These are phyloP conservation scores for Geosmithia putterillii DNA, from an alignment of 2,329 filamentous ascomycete species.

Conservation along the genomic window DNA sequence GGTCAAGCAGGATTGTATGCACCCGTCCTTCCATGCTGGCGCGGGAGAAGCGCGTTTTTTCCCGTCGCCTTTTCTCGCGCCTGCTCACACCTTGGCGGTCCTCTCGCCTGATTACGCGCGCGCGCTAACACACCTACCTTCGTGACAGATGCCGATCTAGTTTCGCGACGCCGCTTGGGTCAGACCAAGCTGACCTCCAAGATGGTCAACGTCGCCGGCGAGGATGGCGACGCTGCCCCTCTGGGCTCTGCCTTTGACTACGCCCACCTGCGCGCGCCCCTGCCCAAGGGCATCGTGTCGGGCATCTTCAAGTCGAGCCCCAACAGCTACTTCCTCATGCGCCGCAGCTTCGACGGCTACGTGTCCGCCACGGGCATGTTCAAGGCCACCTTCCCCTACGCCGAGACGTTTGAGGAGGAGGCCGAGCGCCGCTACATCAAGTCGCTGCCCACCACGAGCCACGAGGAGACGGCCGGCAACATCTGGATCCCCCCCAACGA, in stretches of 20 bases:
- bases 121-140: conserved; percentile 10
- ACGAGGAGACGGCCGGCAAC: conserved; percentile 90
- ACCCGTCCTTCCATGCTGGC: not conserved
- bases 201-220: conserved; percentile 33
- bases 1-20: conserved; percentile 49
- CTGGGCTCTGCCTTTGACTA: conserved; percentile 86
- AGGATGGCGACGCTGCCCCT: conserved; percentile 50
- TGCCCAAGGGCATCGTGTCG: conserved; percentile 83
- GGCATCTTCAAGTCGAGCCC: conserved; percentile 87
- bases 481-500: conserved; percentile 82
- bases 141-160: conserved; percentile 54
- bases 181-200: conserved; percentile 85
- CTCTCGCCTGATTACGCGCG: not conserved
- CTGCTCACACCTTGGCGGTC: too few species aligned
- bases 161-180: conserved; percentile 75
- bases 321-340: conserved; percentile 94
- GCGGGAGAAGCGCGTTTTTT: not conserved
- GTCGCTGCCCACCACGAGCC: conserved; percentile 64
- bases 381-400: conserved; percentile 78
- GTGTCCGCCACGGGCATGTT: conserved; percentile 86
- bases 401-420: conserved; percentile 60
- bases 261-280: conserved; percentile 81
- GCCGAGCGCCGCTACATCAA: conserved; percentile 76
- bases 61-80: not conserved
- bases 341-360: conserved; percentile 73